A percentile compares a stretch with the other conserved stretches of the same genome.
phyloP scores from a whole-genome alignment of 768 basidiomycete species.

The Royoungia palumana region DNA sequence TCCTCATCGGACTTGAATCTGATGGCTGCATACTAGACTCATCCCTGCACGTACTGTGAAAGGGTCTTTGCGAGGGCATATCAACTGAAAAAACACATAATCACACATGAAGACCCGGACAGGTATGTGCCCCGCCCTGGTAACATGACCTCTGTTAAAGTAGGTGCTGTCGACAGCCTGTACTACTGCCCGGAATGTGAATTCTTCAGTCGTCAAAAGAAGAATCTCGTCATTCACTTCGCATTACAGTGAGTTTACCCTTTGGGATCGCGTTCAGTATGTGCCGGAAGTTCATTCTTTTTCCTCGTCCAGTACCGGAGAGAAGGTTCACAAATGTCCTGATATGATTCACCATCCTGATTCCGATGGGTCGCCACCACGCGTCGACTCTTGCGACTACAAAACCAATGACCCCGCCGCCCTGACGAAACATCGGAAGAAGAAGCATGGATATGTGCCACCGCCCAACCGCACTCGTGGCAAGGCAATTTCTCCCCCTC shows the following conservation, averaged over 20 bases:
- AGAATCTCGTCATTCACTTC: conserved; percentile 17
- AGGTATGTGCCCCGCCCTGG: not conserved
- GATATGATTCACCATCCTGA: not conserved
- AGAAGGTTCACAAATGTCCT: conserved; percentile 11
- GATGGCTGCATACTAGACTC: not conserved
- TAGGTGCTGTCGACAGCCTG: conserved; percentile 1
- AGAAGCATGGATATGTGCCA: conserved; percentile 18
- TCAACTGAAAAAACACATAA: conserved; percentile 12
- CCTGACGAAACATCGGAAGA: conserved; percentile 26
- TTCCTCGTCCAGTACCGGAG: conserved; percentile 21
- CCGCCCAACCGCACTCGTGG: conserved; percentile 1
- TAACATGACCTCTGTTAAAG: not conserved
- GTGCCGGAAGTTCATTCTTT: not conserved
- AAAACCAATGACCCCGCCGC: conserved; percentile 25
- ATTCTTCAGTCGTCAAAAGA: conserved; percentile 19
- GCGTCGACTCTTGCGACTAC: conserved; percentile 11
- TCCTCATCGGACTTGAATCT: not conserved
- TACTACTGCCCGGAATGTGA: conserved; percentile 13
- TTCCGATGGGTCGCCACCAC: not conserved
- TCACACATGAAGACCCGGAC: conserved; percentile 4
- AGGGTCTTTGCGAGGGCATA: conserved; percentile 2
- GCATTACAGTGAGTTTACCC: conserved; percentile 15
- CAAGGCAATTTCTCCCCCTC: not conserved
- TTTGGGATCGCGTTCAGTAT: not conserved
- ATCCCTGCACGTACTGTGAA: conserved; percentile 3